Evolutionary conservation across 768 basidiomycete species (phyloP), one percentile per base, ranked within the genome.

Genomic region (Lactarius akahatsu): DNA sequence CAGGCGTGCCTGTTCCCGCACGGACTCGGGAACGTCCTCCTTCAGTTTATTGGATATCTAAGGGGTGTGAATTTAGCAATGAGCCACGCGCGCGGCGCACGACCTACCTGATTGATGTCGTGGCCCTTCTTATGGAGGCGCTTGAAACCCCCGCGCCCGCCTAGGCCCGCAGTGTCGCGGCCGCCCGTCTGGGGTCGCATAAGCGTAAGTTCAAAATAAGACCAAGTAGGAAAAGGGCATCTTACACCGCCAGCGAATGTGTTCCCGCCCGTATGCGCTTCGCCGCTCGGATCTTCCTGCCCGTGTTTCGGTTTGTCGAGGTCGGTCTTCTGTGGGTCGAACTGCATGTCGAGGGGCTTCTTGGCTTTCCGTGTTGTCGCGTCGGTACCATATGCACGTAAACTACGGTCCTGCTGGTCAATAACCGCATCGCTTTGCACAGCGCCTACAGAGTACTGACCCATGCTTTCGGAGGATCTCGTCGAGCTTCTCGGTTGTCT

Each of bases 61-160:
- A 3, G 4, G 60, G 13, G 30, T 18, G 10, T 20, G 20, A n/a
- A 57, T 26, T 43, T 30, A 15, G 4, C 23, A 32, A 13, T 3
- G 9, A 11, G n/a, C 4, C 3, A 55, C 10, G 28, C 7, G 18
- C 20, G n/a, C 36, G 36, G 70, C 38, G 13, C 47, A 47, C n/a
- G 45, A 47, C 7, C 9, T 23, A 82, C 85, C 77, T 88, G 87
- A 58, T 86, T 84, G 67, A 88, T 85, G 64, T 87, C 80, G 15
- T 86, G 86, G 15, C 84, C 84, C 69, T 85, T 86, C 57, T 40
- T 58, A 73, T 81, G 86, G 0, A 87, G 72, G 15, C 87, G 82
- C 75, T 86, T 88, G 72, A 87, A 88, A 0, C 87, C 87, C 13
- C 86, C 87, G 23, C 80, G 78, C 5, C 87, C 87, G 2, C 87